Base-by-base conservation (phyloP, 1,284 basidiomycete genomes). In the Macrocystidia cucumis region DNA sequence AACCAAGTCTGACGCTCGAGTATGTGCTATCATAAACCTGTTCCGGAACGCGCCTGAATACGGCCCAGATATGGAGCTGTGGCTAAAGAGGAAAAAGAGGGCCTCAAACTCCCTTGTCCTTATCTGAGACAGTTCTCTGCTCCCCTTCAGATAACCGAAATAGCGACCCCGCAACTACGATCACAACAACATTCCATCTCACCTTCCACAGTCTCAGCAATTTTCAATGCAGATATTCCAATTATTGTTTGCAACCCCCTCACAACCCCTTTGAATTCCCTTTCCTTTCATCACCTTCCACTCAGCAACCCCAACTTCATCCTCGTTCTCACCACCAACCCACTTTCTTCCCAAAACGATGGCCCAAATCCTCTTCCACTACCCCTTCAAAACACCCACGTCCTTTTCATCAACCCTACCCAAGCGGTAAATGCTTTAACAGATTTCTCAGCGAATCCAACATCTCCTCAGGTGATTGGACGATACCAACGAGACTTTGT, bases 401-500 rank as follows among this genome's bases (percentile, higher is more conserved):
- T 78, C 27, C 48, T 81, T 11, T 66, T 72, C 41, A 59, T 71
- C 11, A 76, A 83, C 45, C 74, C 78, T 2, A 43, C 50, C 23
- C 71, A 73, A 32, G 81, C 81, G 0, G 41, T 75, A 4, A 49
- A 55, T 0, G 80, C 77, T 2, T 58, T 78, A 4, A 55, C 58
- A 14, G 45, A 60, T 5, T 56, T 86, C 26, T 65, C 62, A 37
- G 43, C 60, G 8, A 55, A 70, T 26, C 58, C 69, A 0, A 55
- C 54, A 8, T 72, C 72, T 3, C 45, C 72, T 8, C 44, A 59
- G 2, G 63, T 69, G 16, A 63, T 86, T 8, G 74, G 80, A 43
- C 59, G 57, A 38, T 87, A 76, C 52, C 78, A 83, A 49, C 66
- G 73, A 41, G 67, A 75, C n/a, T 73, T 71, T 37, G 50, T 69